Percentiles rank a stretch among this genome's conserved stretches.
Conservation (phyloP, 179 eudicot species). For the Sideroxylon spinosum region DNA sequence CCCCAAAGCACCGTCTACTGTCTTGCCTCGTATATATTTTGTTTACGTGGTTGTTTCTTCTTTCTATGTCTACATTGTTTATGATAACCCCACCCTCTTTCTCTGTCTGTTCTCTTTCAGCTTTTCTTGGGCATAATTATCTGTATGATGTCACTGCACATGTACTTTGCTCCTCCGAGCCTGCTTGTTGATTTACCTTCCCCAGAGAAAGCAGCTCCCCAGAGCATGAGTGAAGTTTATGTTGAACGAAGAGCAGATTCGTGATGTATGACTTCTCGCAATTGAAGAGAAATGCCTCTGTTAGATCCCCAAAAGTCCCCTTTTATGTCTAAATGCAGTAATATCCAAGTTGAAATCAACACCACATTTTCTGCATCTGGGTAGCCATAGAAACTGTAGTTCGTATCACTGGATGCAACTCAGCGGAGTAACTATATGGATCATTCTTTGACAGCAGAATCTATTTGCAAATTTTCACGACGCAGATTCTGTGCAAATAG, state of each 20-base stretch:
- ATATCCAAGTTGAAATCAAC: neutral
- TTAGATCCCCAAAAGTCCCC: conserved; percentile 1
- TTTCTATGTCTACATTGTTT: neutral
- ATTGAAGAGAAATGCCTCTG: conserved; percentile 1
- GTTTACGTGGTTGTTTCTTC: neutral
- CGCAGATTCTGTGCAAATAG: neutral
- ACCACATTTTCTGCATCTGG: neutral
- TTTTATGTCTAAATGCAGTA: neutral
- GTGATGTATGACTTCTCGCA: conserved; percentile 19
- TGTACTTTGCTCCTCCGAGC: conserved; percentile 84
- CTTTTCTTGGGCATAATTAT: conserved; percentile 84
- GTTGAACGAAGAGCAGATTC: conserved; percentile 51
- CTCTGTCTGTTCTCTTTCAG: conserved; percentile 45
- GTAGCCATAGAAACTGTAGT: neutral
- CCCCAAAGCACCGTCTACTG: neutral
- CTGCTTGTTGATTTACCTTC: conserved; percentile 63
- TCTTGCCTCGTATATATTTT: neutral
- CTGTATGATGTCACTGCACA: conserved; percentile 96
- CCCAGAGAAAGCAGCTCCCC: conserved; percentile 36
- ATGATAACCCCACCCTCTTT: neutral
- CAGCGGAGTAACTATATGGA: neutral
- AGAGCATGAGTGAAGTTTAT: conserved; percentile 47
- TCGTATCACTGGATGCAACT: neutral
- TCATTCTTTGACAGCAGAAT: conserved; percentile 3
- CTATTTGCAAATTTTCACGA: neutral